Conservation (phyloP, 345 rosid genomes). For the Firmiana major region DNA sequence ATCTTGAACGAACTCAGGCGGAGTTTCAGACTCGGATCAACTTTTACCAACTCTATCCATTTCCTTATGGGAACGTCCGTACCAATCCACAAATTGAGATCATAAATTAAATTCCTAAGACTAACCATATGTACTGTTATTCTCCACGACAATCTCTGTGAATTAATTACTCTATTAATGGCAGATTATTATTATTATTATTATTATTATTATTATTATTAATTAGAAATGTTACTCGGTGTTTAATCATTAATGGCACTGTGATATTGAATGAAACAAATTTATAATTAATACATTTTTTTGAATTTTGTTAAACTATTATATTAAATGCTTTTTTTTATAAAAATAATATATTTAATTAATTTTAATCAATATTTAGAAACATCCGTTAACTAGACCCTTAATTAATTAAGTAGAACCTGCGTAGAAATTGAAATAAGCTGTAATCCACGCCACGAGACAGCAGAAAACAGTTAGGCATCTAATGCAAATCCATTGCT, state of each 20-base stretch:
- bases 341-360: no score
- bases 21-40: no score
- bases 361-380: no score
- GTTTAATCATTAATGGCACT: no score
- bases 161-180: background rate
- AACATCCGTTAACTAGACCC: no score
- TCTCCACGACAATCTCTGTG: background rate
- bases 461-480: background rate
- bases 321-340: no score
- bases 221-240: background rate
- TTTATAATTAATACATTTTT: no score
- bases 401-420: background rate
- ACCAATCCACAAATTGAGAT: conserved; percentile 2
- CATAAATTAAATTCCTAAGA: background rate
- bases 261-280: no score
- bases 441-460: background rate
- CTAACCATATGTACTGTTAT: background rate
- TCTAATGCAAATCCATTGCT: background rate
- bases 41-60: no score
- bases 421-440: background rate
- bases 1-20: no score
- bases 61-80: background rate
- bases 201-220: no score
- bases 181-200: background rate
- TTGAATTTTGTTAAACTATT: no score